phyloP scores from a whole-genome alignment of 805 yeast genomes.

The Myxozyma lipomycoides region DNA sequence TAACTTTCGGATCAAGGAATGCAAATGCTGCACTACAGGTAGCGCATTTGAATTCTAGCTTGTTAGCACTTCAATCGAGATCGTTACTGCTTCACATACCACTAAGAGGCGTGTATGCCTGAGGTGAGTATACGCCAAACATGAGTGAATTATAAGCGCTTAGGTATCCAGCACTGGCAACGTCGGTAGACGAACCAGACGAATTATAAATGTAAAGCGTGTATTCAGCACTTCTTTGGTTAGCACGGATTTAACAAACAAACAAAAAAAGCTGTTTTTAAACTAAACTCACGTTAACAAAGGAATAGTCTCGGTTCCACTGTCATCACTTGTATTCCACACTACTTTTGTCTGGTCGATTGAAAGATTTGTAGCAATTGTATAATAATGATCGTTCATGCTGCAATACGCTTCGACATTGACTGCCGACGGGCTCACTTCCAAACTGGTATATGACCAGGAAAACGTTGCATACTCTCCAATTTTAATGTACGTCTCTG shows the following conservation, averaged over 20 bases:
- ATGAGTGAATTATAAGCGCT: conserved; percentile 32
- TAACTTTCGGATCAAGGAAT: conserved; percentile 8
- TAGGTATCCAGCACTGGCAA: conserved; percentile 38
- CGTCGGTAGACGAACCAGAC: conserved; percentile 30
- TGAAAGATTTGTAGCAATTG: conserved; percentile 37
- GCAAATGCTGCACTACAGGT: conserved; percentile 17
- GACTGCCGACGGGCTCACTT: conserved; percentile 38
- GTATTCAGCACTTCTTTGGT: conserved; percentile 40
- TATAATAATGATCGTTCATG: conserved; percentile 38
- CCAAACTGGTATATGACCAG: conserved; percentile 40
- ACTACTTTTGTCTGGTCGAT: conserved; percentile 33
- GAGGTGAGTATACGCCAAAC: conserved; percentile 41
- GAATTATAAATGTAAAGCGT: conserved; percentile 40
- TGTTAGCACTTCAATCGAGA: neutral
- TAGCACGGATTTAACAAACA: conserved; percentile 6
- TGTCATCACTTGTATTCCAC: conserved; percentile 39
- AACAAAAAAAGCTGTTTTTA: neutral
- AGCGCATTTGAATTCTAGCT: conserved; percentile 16
- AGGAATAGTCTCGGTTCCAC: conserved; percentile 29
- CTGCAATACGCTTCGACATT: conserved; percentile 41
- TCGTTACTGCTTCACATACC: conserved; percentile 1
- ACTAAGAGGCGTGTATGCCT: conserved; percentile 35
- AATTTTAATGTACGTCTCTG: conserved; percentile 38
- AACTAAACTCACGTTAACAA: conserved; percentile 21
- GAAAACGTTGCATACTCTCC: conserved; percentile 41